Conservation (phyloP, 2,329 filamentous ascomycete species). For the Thelonectria olida region DNA sequence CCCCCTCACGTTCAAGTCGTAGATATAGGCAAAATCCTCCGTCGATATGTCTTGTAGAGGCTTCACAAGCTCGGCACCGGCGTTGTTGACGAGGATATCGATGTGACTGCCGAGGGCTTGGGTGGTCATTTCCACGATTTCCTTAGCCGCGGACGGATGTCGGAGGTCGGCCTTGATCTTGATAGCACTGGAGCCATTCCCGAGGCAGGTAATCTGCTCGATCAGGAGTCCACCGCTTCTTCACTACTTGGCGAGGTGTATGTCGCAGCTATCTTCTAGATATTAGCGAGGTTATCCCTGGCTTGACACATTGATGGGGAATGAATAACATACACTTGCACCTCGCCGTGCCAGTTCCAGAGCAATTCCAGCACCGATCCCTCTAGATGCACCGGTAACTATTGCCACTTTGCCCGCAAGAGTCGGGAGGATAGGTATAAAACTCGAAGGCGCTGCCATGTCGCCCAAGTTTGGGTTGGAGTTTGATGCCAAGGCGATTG, state of each 20-base stretch:
- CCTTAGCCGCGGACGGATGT: neutral
- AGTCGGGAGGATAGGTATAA: too few relatives aligned
- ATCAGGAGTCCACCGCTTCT: neutral
- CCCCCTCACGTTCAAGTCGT: constrained; percentile 9
- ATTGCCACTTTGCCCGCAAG: constrained; percentile 14
- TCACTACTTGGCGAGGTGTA: neutral
- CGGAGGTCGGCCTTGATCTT: neutral
- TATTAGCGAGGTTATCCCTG: neutral
- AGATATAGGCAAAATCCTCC: constrained; percentile 5
- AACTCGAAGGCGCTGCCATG: too few relatives aligned
- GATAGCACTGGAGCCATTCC: neutral
- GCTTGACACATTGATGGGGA: neutral
- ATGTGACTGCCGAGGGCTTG: neutral
- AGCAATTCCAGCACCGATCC: constrained; percentile 18
- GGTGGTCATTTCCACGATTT: neutral
- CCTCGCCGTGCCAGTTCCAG: constrained; percentile 7
- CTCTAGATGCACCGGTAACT: constrained; percentile 18
- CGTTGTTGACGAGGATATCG: constrained; percentile 21
- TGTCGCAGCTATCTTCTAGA: neutral
- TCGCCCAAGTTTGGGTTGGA: too few relatives aligned
- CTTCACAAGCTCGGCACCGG: constrained; percentile 3
- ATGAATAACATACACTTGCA: constrained; percentile 10
- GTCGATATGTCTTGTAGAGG: constrained; percentile 3
- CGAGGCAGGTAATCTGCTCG: neutral
- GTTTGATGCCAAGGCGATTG: too few relatives aligned